Base-by-base conservation (phyloP, 2,329 filamentous ascomycete species). In the Septoria petroselini region DNA sequence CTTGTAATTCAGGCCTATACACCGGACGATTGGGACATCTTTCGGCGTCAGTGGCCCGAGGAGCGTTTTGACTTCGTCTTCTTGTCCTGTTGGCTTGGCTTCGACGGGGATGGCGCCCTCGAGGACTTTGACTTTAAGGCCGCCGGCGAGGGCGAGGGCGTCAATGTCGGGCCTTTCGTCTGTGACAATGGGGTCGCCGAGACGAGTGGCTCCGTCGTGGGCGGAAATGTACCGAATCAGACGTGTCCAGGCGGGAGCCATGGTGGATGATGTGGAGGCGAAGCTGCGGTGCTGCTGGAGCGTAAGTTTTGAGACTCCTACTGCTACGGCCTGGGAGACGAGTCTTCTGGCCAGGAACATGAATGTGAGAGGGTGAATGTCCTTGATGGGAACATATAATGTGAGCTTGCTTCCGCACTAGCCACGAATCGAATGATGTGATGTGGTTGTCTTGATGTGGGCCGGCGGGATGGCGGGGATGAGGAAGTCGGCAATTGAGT, bases 201-300 rank as follows among this genome's bases (percentile, higher is more conserved):
- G 87, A 69, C 87, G 85, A 29, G 79, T 77, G 48, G 75, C 75
- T 65, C 85, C 85, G 62, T 89, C 83, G 60, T 78, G 81, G 61
- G 84, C 82, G 7, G 88, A 77, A 15, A 64, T 55, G 70, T 89
- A 90, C 45, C 86, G 83, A 58, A 90, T 73, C 31, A 90, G 82
- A 62, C 84, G 81, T 82, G 88, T 57, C 63, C 62, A 63, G 19
- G 57, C 52, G 37, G 52, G 51, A 8, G 51, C 44, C 11, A 52
- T 44, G 21, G 49, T 55, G 29, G 19, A 19, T 7, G 31, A 14
- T 18, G 46, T 29, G 21, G 7, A 29, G 46, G 6, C 17, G 30
- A 48, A 48, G 15, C 21, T 23, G 38, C 46, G 46, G 2, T 42
- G 27, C 3, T 42, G 46, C 4, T 23, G 29, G 21, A 23, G 27